Conservation (phyloP, 2,329 filamentous ascomycete genomes). For the Berkeleyomyces basicola region DNA sequence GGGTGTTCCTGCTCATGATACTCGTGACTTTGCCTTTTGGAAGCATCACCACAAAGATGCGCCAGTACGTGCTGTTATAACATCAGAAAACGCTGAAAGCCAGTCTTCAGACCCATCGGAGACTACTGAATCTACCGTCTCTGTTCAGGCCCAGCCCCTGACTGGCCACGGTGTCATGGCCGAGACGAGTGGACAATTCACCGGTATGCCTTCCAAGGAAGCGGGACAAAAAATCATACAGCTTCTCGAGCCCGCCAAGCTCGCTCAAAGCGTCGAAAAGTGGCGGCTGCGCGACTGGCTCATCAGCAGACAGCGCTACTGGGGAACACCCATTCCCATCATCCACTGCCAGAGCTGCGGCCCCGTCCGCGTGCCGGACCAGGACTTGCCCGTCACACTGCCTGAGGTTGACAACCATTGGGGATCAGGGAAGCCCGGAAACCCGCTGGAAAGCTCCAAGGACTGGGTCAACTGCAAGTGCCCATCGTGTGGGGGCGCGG, state of each 20-base stretch:
- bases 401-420: slow-evolving; percentile 54
- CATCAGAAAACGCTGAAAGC: slow-evolving; percentile 16
- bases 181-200: slow-evolving; percentile 45
- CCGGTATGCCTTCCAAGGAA: slow-evolving; percentile 44
- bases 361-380: slow-evolving; percentile 57
- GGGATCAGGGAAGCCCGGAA: slow-evolving; percentile 53
- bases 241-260: slow-evolving; percentile 34
- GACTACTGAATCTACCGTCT: slow-evolving; percentile 17
- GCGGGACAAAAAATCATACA: slow-evolving; percentile 44
- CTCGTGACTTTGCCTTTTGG: slow-evolving; percentile 68
- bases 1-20: slow-evolving; percentile 78
- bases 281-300: slow-evolving; percentile 83
- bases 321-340: slow-evolving; percentile 81
- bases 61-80: slow-evolving; percentile 46
- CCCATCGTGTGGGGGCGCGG: slow-evolving; percentile 52
- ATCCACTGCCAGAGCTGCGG: slow-evolving; percentile 67
- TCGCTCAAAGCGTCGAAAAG: slow-evolving; percentile 48
- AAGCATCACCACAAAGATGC: slow-evolving; percentile 45
- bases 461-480: slow-evolving; percentile 63
- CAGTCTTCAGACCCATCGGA: not conserved
- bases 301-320: slow-evolving; percentile 81
- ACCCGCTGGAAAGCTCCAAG: slow-evolving; percentile 54
- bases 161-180: slow-evolving; percentile 52
- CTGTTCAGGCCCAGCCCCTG: slow-evolving; percentile 34
- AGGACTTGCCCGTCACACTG: slow-evolving; percentile 60